Base-by-base conservation (phyloP, 2,329 filamentous ascomycete genomes). In the Monilinia vaccinii-corymbosi region DNA sequence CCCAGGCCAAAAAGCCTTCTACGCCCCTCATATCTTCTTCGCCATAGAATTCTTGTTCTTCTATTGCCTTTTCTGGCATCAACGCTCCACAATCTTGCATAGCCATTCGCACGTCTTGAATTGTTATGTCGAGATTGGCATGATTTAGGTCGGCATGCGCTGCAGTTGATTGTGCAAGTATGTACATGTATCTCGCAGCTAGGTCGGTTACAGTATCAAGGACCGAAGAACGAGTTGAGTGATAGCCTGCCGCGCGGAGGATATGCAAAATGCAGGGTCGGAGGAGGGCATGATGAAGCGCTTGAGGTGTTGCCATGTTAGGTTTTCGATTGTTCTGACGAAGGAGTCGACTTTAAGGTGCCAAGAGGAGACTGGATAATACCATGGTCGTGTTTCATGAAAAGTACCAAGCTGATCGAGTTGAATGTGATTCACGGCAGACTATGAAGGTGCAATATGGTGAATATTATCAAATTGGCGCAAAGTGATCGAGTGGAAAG, bases 211-310 rank as follows among this genome's bases (percentile, higher is more conserved):
- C 74, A 11, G 89, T 86, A 75, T 97, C 92, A 60, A 97, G 79
- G 8, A 95, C 91, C 4, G 87, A 87, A 2, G 90, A 86, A 58
- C 85, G 85, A 55, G 91, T 89, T 46, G 87, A 81, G 72, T 95
- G 89, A 76, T 95, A 97, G 71, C 93, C 93, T 28, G 91, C 87
- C 34, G 92, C 90, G 70, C 93, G 91, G 56, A 97, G 84, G 69
- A 96, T 93, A 75, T 97, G 91, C 61, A 97, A 84, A 62, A 97
- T 84, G 51, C 87, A 86, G 2, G 93, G 93, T 46, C 91, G 90
- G 60, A 97, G 81, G 64, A 96, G 86, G 62, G 89, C 87, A 74
- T 90, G 87, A 75, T 87, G 82, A 52, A 88, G 77, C 63, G 77
- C 74, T 60, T 75, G 73, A 49, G 75, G 73, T 73, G 78, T 79